Percentiles rank a stretch among this genome's conserved stretches.
phyloP scores from a whole-genome alignment of 495 filamentous ascomycete species.

The Wilcoxina mikolae region DNA sequence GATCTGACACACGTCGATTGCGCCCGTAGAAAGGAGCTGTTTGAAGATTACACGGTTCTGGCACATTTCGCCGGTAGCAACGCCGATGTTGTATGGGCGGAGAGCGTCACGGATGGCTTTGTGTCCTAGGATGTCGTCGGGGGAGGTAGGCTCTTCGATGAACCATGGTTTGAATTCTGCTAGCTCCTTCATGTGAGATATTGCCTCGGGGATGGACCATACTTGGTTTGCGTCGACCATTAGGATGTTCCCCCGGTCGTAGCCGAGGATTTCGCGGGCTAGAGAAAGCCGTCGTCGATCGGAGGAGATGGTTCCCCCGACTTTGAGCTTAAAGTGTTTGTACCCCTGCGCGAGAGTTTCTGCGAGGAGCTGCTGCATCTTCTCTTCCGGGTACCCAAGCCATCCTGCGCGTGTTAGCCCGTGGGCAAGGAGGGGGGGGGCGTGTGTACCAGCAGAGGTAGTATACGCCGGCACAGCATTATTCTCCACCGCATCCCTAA shows the following conservation, averaged over 20 bases:
- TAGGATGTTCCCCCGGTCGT: conserved; percentile 69
- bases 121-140: conserved; percentile 84
- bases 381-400: conserved; percentile 83
- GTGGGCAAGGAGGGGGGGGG: background rate
- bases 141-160: conserved; percentile 92
- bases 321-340: conserved; percentile 83
- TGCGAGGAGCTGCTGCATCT: conserved; percentile 56
- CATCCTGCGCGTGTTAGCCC: conserved; percentile 36
- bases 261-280: conserved; percentile 70
- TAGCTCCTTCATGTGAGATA: conserved; percentile 71
- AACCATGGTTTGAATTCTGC: conserved; percentile 86
- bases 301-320: conserved; percentile 55
- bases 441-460: conserved; percentile 48
- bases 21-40: conserved; percentile 63
- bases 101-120: conserved; percentile 69
- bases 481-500: conserved; percentile 53
- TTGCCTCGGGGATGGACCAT: conserved; percentile 84
- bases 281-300: conserved; percentile 56
- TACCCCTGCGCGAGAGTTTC: conserved; percentile 66
- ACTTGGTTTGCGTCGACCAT: conserved; percentile 97
- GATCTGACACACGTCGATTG: conserved; percentile 78
- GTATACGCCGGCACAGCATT: conserved; percentile 80
- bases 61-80: conserved; percentile 93
- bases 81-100: conserved; percentile 57
- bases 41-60: conserved; percentile 93